Conservation (phyloP, 108 stramenopile species). For the Mayamaea pseudoterrestris region DNA sequence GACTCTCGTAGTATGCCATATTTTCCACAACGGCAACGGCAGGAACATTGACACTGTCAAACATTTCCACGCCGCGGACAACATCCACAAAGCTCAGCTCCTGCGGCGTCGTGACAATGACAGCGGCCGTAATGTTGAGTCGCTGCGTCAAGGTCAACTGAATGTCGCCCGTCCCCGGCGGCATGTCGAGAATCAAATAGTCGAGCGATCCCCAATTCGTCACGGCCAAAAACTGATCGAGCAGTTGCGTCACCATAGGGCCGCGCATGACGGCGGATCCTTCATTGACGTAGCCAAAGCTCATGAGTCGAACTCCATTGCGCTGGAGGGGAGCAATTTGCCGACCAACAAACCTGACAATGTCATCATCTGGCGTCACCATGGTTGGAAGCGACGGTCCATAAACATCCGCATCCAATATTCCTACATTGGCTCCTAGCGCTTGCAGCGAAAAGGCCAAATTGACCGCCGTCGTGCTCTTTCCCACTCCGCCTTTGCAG, state of each 20-base stretch:
- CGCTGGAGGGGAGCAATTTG: conserved; percentile 71
- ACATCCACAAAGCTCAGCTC: conserved; percentile 93
- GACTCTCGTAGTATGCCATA: conserved; percentile 84
- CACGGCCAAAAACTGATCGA: conserved; percentile 85
- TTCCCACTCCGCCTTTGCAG: conserved; percentile 96
- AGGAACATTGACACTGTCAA: conserved; percentile 89
- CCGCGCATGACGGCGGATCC: conserved; percentile 82
- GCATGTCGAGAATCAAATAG: conserved; percentile 96
- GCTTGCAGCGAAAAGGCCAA: conserved; percentile 82
- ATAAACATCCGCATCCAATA: conserved; percentile 96
- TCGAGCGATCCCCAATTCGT: conserved; percentile 97
- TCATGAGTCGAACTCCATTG: conserved; percentile 77
- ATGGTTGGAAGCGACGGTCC: conserved; percentile 87
- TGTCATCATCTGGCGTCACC: conserved; percentile 66
- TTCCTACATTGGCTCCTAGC: conserved; percentile 74
- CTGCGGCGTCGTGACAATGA: conserved; percentile 97
- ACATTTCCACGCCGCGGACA: conserved; percentile 93
- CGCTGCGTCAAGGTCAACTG: conserved; percentile 90
- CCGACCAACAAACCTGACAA: conserved; percentile 60
- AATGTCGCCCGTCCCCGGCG: conserved; percentile 98
- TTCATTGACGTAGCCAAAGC: conserved; percentile 82
- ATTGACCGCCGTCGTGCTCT: conserved; percentile 93
- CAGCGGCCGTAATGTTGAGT: conserved; percentile 86
- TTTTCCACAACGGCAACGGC: conserved; percentile 96
- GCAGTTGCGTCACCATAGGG: conserved; percentile 81